phyloP scores from a whole-genome alignment of 345 rosid genomes.

The Sapria himalayana region DNA sequence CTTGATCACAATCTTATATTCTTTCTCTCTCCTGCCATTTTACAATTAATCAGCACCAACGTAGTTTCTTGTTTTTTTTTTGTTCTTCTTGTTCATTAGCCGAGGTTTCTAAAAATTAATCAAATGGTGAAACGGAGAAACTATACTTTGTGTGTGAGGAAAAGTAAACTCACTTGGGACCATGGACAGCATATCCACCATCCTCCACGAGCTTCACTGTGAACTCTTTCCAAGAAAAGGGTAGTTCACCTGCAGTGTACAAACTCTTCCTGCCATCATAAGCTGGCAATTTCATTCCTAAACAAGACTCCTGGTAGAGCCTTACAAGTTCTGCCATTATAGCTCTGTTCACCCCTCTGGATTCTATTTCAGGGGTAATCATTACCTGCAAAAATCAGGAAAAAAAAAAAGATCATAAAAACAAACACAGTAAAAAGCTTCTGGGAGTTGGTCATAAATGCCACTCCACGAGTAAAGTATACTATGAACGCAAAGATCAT shows the following conservation, averaged over 20 bases:
- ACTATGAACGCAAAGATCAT: no score
- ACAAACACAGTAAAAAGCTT: no score
- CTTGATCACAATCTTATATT: conserved; percentile 65
- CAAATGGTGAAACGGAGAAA: background rate
- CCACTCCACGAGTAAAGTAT: no score
- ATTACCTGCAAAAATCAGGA: conserved; percentile 59
- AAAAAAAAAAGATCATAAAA: no score
- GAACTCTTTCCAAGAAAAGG: conserved; percentile 80
- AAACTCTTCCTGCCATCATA: conserved; percentile 94
- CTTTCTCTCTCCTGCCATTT: conserved; percentile 49
- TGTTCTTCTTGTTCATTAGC: no score
- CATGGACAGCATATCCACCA: conserved; percentile 52
- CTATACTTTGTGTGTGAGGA: no score
- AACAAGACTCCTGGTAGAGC: conserved; percentile 65
- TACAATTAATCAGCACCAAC: background rate
- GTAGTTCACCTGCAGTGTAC: conserved; percentile 93
- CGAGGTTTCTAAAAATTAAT: background rate
- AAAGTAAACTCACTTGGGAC: conserved; percentile 45
- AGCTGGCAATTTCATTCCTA: conserved; percentile 90
- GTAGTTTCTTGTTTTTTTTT: no score
- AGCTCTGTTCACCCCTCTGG: conserved; percentile 66
- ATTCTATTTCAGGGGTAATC: conserved; percentile 83
- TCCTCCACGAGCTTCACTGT: conserved; percentile 51
- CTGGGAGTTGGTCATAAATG: conserved; percentile 19
- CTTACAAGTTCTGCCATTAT: conserved; percentile 87